Percentiles rank a stretch among this genome's conserved stretches.
Conservation (phyloP, 2,329 filamentous ascomycete species). For the Orbilia blumenaviensis region DNA sequence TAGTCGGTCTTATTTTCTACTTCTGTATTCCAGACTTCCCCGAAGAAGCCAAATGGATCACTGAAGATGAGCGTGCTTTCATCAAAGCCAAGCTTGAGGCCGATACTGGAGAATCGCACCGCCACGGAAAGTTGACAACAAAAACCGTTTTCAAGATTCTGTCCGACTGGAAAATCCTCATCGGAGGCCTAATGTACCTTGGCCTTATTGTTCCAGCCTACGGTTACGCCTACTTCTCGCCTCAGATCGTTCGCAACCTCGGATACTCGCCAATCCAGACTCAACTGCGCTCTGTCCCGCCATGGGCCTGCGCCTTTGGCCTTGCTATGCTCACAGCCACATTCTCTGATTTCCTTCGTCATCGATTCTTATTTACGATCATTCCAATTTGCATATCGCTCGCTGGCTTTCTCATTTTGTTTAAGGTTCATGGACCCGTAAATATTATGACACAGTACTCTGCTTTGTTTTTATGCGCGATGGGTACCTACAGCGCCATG, state of each 20-base stretch:
- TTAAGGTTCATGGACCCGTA: slow-evolving; percentile 71
- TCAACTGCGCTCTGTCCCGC: slow-evolving; percentile 66
- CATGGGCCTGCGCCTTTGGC: slow-evolving; percentile 77
- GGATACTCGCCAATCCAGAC: slow-evolving; percentile 68
- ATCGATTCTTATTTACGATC: slow-evolving; percentile 79
- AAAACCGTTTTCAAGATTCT: slow-evolving; percentile 69
- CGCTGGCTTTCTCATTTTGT: slow-evolving; percentile 77
- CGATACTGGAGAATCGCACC: slow-evolving; percentile 74
- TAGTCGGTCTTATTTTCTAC: slow-evolving; percentile 71
- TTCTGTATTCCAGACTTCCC: slow-evolving; percentile 79
- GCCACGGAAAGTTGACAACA: slow-evolving; percentile 71
- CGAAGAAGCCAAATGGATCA: slow-evolving; percentile 77
- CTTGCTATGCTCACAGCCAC: slow-evolving; percentile 80
- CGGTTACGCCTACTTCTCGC: slow-evolving; percentile 79
- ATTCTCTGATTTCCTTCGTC: slow-evolving; percentile 74
- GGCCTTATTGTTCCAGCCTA: slow-evolving; percentile 81
- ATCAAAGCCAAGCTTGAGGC: slow-evolving; percentile 72
- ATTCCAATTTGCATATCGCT: slow-evolving; percentile 75
- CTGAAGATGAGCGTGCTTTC: slow-evolving; percentile 73
- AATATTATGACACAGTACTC: slow-evolving; percentile 75
- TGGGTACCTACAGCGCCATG: slow-evolving; percentile 86
- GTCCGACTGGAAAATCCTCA: slow-evolving; percentile 73
- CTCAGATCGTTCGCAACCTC: slow-evolving; percentile 75
- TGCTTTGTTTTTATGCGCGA: slow-evolving; percentile 81
- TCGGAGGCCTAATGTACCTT: slow-evolving; percentile 83